A percentile compares a stretch with the other conserved stretches of the same genome.
phyloP scores from a whole-genome alignment of 2,329 filamentous ascomycete species.

The Xylaria sp. region DNA sequence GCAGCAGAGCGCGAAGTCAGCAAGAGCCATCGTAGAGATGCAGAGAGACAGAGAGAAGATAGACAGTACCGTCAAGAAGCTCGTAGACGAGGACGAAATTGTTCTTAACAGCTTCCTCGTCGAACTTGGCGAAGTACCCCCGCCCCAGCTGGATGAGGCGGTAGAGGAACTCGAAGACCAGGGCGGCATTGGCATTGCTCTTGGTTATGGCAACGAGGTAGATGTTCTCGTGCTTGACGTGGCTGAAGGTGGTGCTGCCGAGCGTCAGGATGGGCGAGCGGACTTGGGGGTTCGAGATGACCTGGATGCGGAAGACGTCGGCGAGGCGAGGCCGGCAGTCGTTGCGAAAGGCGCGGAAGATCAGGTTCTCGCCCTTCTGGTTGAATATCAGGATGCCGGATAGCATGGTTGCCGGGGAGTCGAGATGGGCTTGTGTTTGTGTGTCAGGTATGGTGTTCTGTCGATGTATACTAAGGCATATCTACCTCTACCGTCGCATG shows the following conservation, averaged over 20 bases:
- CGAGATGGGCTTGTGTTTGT: slow-evolving; percentile 17
- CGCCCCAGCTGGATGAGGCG: slow-evolving; percentile 88
- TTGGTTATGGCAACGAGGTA: slow-evolving; percentile 98
- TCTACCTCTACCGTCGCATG: not conserved
- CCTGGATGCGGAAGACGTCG: slow-evolving; percentile 99
- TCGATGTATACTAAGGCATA: slow-evolving; percentile 12
- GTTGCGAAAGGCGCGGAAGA: slow-evolving; percentile 98
- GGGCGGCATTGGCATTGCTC: slow-evolving; percentile 97
- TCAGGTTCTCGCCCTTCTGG: slow-evolving; percentile 99
- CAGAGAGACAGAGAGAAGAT: not conserved
- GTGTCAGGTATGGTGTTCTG: not conserved
- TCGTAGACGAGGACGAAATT: slow-evolving; percentile 99
- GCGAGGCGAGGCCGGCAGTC: slow-evolving; percentile 97
- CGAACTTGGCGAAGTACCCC: slow-evolving; percentile 98
- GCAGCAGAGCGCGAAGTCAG: slow-evolving; percentile 11
- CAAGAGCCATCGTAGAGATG: not conserved
- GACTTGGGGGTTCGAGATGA: slow-evolving; percentile 98
- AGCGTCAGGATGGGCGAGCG: slow-evolving; percentile 97
- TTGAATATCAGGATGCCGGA: slow-evolving; percentile 99
- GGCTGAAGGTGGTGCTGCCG: slow-evolving; percentile 97
- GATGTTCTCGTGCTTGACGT: slow-evolving; percentile 99
- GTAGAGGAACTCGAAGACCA: slow-evolving; percentile 98
- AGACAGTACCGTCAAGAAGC: slow-evolving; percentile 79
- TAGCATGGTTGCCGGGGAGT: slow-evolving; percentile 76
- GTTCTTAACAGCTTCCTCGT: slow-evolving; percentile 99